A percentile compares a stretch with the other conserved stretches of the same genome.
phyloP scores from a whole-genome alignment of 441 rosid genomes.

The Aleurites moluccanus region DNA sequence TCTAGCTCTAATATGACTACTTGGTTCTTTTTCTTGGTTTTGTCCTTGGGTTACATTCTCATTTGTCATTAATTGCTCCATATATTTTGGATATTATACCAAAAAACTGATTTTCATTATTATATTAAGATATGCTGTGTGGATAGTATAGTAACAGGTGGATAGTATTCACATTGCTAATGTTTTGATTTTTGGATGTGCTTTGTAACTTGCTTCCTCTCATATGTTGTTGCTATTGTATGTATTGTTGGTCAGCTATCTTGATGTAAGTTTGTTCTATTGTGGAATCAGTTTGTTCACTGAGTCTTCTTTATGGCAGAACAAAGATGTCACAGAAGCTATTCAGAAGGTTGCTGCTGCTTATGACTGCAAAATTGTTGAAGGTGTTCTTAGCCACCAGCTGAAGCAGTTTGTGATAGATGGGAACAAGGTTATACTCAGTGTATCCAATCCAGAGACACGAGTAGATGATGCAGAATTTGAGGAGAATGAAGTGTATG shows the following conservation, averaged over 20 bases:
- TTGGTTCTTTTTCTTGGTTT: too few relatives aligned
- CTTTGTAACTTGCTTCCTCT: not conserved
- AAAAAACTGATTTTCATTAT: too few relatives aligned
- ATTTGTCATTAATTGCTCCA: too few relatives aligned
- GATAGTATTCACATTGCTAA: too few relatives aligned
- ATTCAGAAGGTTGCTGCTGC: slow-evolving; percentile 94
- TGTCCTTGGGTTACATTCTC: too few relatives aligned
- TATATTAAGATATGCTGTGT: not conserved
- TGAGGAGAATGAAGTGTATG: slow-evolving; percentile 89
- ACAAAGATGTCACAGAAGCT: slow-evolving; percentile 88
- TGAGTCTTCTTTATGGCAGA: slow-evolving; percentile 47
- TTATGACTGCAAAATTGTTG: slow-evolving; percentile 94
- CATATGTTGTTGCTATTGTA: not conserved
- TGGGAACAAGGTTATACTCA: slow-evolving; percentile 77
- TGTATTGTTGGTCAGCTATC: not conserved
- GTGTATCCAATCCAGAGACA: slow-evolving; percentile 72
- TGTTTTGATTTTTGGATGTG: too few relatives aligned
- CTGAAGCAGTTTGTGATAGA: slow-evolving; percentile 84
- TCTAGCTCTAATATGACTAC: too few relatives aligned
- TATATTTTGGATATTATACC: too few relatives aligned
- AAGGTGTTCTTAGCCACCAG: slow-evolving; percentile 97
- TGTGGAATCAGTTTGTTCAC: not conserved
- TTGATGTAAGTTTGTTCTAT: not conserved
- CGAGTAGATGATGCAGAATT: slow-evolving; percentile 91
- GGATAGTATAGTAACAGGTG: too few relatives aligned